phyloP scores from a whole-genome alignment of 2,329 filamentous ascomycete species.

The Colletotrichum cuscutae region DNA sequence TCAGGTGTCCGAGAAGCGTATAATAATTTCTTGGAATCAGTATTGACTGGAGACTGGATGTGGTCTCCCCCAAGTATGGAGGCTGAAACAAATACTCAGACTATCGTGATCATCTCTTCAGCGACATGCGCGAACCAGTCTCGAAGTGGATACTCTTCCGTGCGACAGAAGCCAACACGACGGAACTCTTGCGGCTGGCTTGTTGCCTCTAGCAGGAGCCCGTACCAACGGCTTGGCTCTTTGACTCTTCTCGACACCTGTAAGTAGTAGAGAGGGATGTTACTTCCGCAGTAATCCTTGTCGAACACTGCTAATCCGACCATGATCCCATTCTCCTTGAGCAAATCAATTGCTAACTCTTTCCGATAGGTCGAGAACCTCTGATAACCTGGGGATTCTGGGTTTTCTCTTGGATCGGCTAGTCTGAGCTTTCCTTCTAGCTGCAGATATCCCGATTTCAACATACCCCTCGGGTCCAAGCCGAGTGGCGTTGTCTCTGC shows the following conservation, averaged over 20 bases:
- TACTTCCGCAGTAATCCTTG: background rate
- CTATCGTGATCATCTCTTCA: background rate
- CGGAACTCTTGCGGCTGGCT: background rate
- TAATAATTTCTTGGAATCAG: background rate
- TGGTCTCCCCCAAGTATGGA: background rate
- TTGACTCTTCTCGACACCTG: background rate
- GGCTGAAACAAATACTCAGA: background rate
- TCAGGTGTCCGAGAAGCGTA: background rate
- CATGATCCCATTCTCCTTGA: background rate
- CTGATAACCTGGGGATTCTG: background rate
- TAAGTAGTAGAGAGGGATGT: background rate
- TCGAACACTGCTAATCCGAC: background rate
- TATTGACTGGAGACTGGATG: background rate
- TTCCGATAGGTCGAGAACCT: background rate
- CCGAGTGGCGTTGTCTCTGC: background rate
- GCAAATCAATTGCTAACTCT: background rate
- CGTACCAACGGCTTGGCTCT: background rate
- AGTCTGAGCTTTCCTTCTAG: background rate
- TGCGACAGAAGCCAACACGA: background rate
- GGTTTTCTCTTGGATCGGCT: background rate
- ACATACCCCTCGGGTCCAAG: background rate
- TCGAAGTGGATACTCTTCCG: background rate
- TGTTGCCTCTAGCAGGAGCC: background rate
- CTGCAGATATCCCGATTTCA: background rate
- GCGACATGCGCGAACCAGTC: background rate